Conservation (phyloP, 371 early-diverging fungal species). For the Mortierella sp. region DNA sequence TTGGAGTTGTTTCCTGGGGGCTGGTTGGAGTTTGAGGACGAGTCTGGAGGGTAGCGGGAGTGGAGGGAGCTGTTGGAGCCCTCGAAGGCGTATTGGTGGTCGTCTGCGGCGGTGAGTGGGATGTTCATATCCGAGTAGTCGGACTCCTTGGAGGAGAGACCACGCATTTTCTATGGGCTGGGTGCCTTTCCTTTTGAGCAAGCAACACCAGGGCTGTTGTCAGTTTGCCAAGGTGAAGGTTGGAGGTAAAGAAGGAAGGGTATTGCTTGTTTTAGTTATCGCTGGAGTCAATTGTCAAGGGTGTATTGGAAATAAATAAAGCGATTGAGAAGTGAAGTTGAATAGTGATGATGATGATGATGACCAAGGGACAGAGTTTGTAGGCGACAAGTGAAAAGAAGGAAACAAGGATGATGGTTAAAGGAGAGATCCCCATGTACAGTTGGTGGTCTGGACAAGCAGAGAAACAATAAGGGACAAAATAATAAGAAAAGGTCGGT, state of each 20-base stretch:
- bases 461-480: slow-evolving; percentile 12
- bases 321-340: no score
- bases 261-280: no score
- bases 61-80: slow-evolving; percentile 32
- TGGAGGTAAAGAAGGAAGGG: not conserved
- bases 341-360: no score
- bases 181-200: slow-evolving; percentile 16
- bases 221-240: not conserved
- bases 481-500: no score
- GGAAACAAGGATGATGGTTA: not conserved
- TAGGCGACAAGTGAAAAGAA: not conserved
- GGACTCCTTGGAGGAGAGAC: slow-evolving; percentile 54
- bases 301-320: no score
- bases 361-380: not conserved
- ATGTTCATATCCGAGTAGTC: slow-evolving; percentile 58
- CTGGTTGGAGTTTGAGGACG: slow-evolving; percentile 1
- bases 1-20: slow-evolving; percentile 34
- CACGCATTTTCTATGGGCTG: slow-evolving; percentile 38
- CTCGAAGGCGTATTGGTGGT: slow-evolving; percentile 34
- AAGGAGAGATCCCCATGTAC: not conserved
- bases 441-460: not conserved
- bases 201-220: slow-evolving; percentile 18
- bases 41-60: slow-evolving; percentile 43
- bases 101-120: slow-evolving; percentile 52
- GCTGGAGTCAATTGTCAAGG: no score